Evolutionary conservation across 202 grass and related monocot species (phyloP).

Genomic region (Schoenoplectus tabernaemontani): DNA sequence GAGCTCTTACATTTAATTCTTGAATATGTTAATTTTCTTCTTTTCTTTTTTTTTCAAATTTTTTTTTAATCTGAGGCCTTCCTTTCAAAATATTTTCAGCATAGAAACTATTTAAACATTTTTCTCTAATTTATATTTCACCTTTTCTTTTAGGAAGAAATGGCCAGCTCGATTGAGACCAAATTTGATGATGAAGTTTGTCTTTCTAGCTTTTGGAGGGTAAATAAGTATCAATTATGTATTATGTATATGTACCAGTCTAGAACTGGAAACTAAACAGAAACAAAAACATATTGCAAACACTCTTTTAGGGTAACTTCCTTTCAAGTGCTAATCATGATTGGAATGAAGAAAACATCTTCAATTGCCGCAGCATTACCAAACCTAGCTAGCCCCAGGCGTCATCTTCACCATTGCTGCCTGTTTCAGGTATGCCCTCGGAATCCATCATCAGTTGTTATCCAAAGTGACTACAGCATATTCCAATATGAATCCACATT

Average conservation of each 20-base stretch:
- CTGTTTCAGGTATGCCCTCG: constrained; percentile 40
- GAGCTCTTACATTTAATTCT: not conserved
- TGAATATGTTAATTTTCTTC: not conserved
- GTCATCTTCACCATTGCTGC: constrained; percentile 59
- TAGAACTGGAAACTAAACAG: not conserved
- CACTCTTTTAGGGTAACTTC: constrained; percentile 36
- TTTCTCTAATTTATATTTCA: not conserved
- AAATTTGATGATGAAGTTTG: constrained; percentile 33
- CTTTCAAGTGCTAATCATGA: constrained; percentile 63
- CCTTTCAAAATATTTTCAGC: not conserved
- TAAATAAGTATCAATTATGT: constrained; percentile 16
- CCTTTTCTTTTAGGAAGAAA: constrained; percentile 35
- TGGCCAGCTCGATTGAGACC: constrained; percentile 44
- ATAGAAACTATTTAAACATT: not conserved
- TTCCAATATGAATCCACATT: not conserved
- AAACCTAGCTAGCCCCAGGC: constrained; percentile 54
- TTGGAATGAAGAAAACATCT: constrained; percentile 63
- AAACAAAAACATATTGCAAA: not conserved
- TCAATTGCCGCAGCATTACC: constrained; percentile 58
- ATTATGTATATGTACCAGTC: not conserved
- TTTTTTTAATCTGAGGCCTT: not conserved
- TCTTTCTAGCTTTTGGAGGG: constrained; percentile 57
- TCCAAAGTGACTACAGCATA: not conserved
- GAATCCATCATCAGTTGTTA: not conserved
- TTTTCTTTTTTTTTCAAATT: not conserved